These are phyloP conservation scores for Candida jianshihensis DNA, from an alignment of 805 yeast genomes.

Conservation along the genomic window DNA sequence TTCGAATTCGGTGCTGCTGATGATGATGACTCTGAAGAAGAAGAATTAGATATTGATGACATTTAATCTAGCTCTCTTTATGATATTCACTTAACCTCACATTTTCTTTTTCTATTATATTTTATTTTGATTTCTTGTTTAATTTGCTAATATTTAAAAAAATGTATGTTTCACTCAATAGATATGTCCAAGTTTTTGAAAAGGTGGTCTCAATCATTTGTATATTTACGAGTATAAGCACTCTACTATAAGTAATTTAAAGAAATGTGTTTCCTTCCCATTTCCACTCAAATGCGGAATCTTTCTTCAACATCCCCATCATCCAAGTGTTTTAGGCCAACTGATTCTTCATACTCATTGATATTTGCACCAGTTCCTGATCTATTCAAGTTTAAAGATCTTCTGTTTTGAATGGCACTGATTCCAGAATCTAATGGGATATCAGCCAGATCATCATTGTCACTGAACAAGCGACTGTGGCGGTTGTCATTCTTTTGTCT, in stretches of 20 bases:
- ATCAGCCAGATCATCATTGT: constrained; percentile 51
- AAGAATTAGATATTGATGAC: constrained; percentile 88
- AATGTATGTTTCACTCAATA: too few relatives aligned
- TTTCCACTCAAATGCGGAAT: constrained; percentile 19
- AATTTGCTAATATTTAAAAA: too few relatives aligned
- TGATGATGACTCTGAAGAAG: constrained; percentile 67
- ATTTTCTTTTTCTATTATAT: background rate
- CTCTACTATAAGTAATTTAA: too few relatives aligned
- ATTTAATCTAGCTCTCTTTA: constrained; percentile 40
- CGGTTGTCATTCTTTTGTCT: constrained; percentile 54
- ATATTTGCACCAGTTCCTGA: constrained; percentile 21
- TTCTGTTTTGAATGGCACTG: constrained; percentile 68
- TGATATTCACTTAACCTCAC: too few relatives aligned
- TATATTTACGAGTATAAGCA: too few relatives aligned
- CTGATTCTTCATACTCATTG: constrained; percentile 39
- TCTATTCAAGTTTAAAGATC: constrained; percentile 65
- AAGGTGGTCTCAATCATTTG: too few relatives aligned
- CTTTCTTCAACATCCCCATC: constrained; percentile 29
- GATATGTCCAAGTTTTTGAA: too few relatives aligned
- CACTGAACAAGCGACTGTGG: constrained; percentile 27
- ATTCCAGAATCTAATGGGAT: constrained; percentile 82
- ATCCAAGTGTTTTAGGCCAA: constrained; percentile 53
- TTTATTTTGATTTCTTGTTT: constrained; percentile 2
- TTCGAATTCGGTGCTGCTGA: constrained; percentile 96
- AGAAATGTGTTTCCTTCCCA: too few relatives aligned